phyloP scores from a whole-genome alignment of 2,329 filamentous ascomycete species.

The Lachnellula subtilissima region DNA sequence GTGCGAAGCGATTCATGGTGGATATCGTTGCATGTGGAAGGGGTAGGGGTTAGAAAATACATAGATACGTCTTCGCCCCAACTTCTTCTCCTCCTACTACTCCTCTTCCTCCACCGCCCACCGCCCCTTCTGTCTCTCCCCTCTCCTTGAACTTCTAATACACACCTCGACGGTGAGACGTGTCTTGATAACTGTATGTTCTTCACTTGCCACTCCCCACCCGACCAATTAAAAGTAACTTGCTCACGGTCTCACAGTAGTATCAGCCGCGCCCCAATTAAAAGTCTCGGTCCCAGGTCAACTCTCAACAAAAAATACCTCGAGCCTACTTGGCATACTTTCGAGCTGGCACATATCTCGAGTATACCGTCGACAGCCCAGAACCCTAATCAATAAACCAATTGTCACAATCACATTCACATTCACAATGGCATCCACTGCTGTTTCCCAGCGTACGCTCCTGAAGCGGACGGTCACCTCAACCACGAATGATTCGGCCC shows the following conservation, averaged over 20 bases:
- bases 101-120: not conserved
- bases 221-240: not conserved
- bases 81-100: not conserved
- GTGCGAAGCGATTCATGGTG: not conserved
- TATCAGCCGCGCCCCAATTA: not conserved
- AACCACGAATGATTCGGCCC: constrained; percentile 32
- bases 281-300: not conserved
- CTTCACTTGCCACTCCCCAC: not conserved
- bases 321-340: constrained; percentile 3
- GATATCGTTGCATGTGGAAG: not conserved
- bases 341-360: not conserved
- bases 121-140: not conserved
- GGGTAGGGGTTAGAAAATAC: not conserved
- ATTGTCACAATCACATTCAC: not conserved
- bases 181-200: not conserved
- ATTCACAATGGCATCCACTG: constrained; percentile 31
- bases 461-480: constrained; percentile 27
- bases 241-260: constrained; percentile 5
- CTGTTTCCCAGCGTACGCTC: constrained; percentile 20
- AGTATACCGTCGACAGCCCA: not conserved
- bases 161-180: too few species aligned
- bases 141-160: not conserved
- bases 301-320: constrained; percentile 16
- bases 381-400: not conserved
- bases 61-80: not conserved